phyloP scores from a whole-genome alignment of 208 protist species.

The Leishmania major region DNA sequence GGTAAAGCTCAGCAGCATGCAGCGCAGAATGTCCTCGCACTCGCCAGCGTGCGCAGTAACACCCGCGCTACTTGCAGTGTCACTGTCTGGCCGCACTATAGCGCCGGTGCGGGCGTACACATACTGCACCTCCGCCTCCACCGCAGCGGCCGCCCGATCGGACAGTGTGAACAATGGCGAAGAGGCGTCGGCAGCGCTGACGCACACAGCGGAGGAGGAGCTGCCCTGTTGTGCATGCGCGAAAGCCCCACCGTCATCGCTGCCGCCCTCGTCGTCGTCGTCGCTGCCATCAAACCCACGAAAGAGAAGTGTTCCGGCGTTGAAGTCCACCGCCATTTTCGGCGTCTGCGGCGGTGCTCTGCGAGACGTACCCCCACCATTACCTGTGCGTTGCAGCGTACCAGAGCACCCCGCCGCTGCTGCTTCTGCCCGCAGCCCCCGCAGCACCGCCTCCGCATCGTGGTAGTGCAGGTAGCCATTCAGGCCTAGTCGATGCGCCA shows the following conservation, averaged over 20 bases:
- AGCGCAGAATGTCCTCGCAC: slow-evolving; percentile 30
- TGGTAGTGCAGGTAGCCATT: slow-evolving; percentile 53
- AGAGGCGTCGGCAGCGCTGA: background rate
- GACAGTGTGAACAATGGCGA: background rate
- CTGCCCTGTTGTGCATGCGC: background rate
- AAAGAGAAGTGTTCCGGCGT: slow-evolving; percentile 78
- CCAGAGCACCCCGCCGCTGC: slow-evolving; percentile 1
- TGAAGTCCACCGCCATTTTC: slow-evolving; percentile 67
- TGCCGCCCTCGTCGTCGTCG: slow-evolving; percentile 21
- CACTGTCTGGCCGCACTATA: background rate
- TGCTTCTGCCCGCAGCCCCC: slow-evolving; percentile 18
- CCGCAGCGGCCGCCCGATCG: slow-evolving; percentile 26
- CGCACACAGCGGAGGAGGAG: background rate
- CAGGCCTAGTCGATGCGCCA: slow-evolving; percentile 50
- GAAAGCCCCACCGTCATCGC: slow-evolving; percentile 1
- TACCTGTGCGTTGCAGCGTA: background rate
- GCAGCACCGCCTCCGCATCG: slow-evolving; percentile 52
- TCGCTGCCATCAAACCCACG: slow-evolving; percentile 56
- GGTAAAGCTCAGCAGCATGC: slow-evolving; percentile 32
- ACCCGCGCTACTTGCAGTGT: background rate
- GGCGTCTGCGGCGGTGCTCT: slow-evolving; percentile 5
- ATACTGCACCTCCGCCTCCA: slow-evolving; percentile 38
- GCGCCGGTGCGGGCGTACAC: slow-evolving; percentile 19
- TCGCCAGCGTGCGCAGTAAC: background rate
- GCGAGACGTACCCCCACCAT: background rate